Evolutionary conservation across 352 stramenopile genomes (phyloP), one percentile per base, ranked within the genome.

Genomic region (Phytophthora nicotianae): DNA sequence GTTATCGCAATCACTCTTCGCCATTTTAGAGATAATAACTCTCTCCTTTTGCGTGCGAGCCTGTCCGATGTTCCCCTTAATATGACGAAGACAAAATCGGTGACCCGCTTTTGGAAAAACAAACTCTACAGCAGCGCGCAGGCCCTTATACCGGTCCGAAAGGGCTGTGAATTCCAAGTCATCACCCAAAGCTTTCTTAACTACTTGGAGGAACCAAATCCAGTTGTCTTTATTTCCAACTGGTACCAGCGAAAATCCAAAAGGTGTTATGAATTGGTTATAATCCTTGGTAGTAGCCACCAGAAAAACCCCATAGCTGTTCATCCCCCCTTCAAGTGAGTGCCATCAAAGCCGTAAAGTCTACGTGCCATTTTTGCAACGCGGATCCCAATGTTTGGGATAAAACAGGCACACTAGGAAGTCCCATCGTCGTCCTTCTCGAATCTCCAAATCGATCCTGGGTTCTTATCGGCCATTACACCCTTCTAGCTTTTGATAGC

Each of bases 321-420:
- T 57, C 62, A 72, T 76, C 2, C 65, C 62, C 45, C 62, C 48
- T 66, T 75, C 0, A 70, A 10, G n/a, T 69, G 62, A 17, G 50
- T 32, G 0, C 62, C 62, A 20, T 75, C 58, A 0, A 75, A 27
- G 0, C 60, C 59, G 21, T 59, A 21, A 2, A 68, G 4, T 11
- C 21, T 8, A 3, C 41, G 23, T 6, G 40, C 8, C n/a, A 46
- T 50, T 3, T 3, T 6, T 4, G 26, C 20, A 3, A 43, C 46
- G 0, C 45, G 24, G 19, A 71, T 24, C 0, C 19, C 38, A 19
- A 46, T 43, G 29, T 37, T 59, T 7, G 55, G 37, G n/a, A 67
- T 11, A 43, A 70, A 58, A 19, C 38, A 43, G 3, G 35, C 51
- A 0, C 55, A 17, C 7, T 55, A 43, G 14, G 65, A 70, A 7